These are phyloP conservation scores for Hansenula sp. DNA, from an alignment of 1,139 yeast species.

Conservation along the genomic window DNA sequence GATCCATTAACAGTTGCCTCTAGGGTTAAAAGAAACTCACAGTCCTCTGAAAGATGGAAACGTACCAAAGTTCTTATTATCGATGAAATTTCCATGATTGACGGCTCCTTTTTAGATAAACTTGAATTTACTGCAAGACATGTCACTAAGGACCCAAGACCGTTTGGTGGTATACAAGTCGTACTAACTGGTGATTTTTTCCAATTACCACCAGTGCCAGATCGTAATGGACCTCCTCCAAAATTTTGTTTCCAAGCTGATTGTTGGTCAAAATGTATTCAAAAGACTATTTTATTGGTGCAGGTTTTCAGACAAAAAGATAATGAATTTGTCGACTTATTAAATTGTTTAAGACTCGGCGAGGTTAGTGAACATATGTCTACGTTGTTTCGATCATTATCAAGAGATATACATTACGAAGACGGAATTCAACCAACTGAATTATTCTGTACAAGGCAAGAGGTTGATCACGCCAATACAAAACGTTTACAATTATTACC, in stretches of 20 bases:
- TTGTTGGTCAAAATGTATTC: slow-evolving; percentile 52
- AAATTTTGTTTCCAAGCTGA: slow-evolving; percentile 56
- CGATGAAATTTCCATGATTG: slow-evolving; percentile 85
- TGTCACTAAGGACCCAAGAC: slow-evolving; percentile 41
- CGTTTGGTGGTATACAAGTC: slow-evolving; percentile 83
- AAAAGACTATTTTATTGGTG: slow-evolving; percentile 53
- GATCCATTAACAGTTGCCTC: slow-evolving; percentile 39
- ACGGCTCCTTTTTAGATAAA: slow-evolving; percentile 61
- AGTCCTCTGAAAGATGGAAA: slow-evolving; percentile 52
- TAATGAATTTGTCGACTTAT: slow-evolving; percentile 60
- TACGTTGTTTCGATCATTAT: slow-evolving; percentile 41
- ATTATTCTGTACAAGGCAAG: slow-evolving; percentile 68
- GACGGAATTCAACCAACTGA: slow-evolving; percentile 86
- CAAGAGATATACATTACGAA: slow-evolving; percentile 50
- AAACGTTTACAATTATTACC: slow-evolving; percentile 44
- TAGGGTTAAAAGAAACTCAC: slow-evolving; percentile 43
- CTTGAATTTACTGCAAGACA: slow-evolving; percentile 56
- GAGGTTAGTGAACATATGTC: slow-evolving; percentile 43
- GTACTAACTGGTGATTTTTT: slow-evolving; percentile 81
- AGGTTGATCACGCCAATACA: slow-evolving; percentile 69
- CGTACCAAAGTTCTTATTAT: slow-evolving; percentile 60
- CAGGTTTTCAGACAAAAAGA: slow-evolving; percentile 74
- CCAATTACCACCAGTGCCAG: slow-evolving; percentile 78
- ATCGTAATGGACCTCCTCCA: slow-evolving; percentile 27
- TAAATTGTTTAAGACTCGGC: slow-evolving; percentile 73